Conservation (phyloP, 768 basidiomycete genomes). For the Boletus subparvulus region DNA sequence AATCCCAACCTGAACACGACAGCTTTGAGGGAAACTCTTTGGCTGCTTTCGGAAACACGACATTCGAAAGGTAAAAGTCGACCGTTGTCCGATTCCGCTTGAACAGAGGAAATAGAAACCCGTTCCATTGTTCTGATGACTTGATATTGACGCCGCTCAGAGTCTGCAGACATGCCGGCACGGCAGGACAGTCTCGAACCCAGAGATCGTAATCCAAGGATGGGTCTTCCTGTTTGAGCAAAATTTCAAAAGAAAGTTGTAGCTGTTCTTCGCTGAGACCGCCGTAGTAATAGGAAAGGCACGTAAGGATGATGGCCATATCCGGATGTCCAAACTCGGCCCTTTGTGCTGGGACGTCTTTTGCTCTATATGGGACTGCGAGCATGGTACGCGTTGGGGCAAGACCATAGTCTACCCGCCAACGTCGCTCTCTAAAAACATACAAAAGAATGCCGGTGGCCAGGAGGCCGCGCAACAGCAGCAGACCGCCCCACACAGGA, state of each 20-base stretch:
- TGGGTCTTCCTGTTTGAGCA: conserved; percentile 34
- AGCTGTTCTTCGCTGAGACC: conserved; percentile 36
- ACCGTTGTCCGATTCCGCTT: conserved; percentile 28
- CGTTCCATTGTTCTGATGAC: conserved; percentile 27
- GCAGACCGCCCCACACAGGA: conserved; percentile 20
- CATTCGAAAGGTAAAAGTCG: conserved; percentile 37
- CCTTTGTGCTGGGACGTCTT: conserved; percentile 36
- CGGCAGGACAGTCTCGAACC: conserved; percentile 19
- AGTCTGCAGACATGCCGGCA: conserved; percentile 21
- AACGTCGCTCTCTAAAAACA: conserved; percentile 35
- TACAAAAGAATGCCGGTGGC: conserved; percentile 33
- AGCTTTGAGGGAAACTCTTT: conserved; percentile 38
- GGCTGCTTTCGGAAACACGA: conserved; percentile 39
- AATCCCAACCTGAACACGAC: conserved; percentile 38
- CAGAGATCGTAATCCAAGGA: conserved; percentile 32
- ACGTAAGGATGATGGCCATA: conserved; percentile 37
- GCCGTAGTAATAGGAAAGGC: conserved; percentile 38
- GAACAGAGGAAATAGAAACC: conserved; percentile 30
- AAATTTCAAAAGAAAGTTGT: conserved; percentile 25
- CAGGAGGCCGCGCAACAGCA: conserved; percentile 38
- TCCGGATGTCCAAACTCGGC: conserved; percentile 44
- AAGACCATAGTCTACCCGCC: conserved; percentile 41
- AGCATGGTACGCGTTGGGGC: conserved; percentile 32
- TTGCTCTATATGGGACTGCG: conserved; percentile 40
- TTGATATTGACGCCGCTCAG: conserved; percentile 36